A percentile compares a stretch with the other conserved stretches of the same genome.
These are phyloP conservation scores for Evernia prunastri DNA, from an alignment of 495 filamentous ascomycete species.

Conservation along the genomic window DNA sequence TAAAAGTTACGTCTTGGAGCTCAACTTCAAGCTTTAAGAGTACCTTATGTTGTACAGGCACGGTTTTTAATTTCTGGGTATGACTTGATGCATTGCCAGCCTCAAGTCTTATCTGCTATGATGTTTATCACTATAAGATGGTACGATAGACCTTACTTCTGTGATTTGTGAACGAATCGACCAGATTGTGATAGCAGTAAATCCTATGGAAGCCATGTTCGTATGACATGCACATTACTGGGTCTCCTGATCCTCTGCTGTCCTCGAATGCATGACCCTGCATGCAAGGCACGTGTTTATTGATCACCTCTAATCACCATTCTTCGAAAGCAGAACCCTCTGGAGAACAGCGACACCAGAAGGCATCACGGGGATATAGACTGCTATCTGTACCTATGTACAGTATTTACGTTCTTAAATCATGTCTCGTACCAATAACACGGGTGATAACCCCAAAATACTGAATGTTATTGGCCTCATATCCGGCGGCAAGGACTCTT, in stretches of 20 bases:
- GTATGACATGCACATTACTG: neutral
- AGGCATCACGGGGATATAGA: neutral
- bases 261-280: neutral
- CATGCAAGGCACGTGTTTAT: neutral
- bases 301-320: neutral
- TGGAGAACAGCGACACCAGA: neutral
- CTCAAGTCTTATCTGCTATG: neutral
- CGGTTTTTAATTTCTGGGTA: neutral
- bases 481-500: conserved; percentile 94
- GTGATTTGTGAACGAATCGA: neutral
- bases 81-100: neutral
- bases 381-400: neutral
- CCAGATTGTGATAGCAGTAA: neutral
- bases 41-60: no score
- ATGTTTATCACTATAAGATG: neutral
- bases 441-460: conserved; percentile 22
- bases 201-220: neutral
- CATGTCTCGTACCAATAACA: neutral
- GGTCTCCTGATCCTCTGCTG: neutral
- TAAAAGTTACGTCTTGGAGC: no score
- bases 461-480: conserved; percentile 86
- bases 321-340: neutral
- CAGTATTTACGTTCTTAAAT: neutral
- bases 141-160: neutral
- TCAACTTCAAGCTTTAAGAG: no score